These are phyloP conservation scores for Barnettozyma pratensis DNA, from an alignment of 805 yeast genomes.

Conservation along the genomic window DNA sequence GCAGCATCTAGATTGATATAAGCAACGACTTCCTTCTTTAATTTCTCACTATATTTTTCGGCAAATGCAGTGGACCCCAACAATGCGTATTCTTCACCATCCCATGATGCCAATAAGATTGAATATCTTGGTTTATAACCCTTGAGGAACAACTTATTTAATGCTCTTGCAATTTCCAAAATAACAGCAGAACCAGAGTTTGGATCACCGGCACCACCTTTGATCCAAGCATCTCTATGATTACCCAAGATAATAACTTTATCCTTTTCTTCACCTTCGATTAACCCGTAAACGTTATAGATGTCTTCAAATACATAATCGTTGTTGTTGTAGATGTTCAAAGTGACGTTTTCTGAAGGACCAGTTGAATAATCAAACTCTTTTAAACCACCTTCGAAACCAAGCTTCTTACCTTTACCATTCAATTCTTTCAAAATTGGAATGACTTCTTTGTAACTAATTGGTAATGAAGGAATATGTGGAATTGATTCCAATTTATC, in stretches of 20 bases:
- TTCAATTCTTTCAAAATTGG: constrained; percentile 57
- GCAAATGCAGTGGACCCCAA: constrained; percentile 77
- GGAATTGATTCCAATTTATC: constrained; percentile 51
- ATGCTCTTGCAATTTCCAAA: constrained; percentile 58
- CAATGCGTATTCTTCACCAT: constrained; percentile 74
- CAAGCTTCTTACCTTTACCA: constrained; percentile 50
- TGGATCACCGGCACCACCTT: constrained; percentile 78
- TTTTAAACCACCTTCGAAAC: constrained; percentile 43
- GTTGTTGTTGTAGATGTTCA: constrained; percentile 58
- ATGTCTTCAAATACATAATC: constrained; percentile 56
- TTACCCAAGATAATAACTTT: constrained; percentile 65
- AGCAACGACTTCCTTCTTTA: constrained; percentile 53
- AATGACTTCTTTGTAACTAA: constrained; percentile 54
- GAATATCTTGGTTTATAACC: constrained; percentile 70
- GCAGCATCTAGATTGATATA: constrained; percentile 69
- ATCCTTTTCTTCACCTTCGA: constrained; percentile 47
- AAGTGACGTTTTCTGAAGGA: constrained; percentile 35
- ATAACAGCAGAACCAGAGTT: constrained; percentile 66
- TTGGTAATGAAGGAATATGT: constrained; percentile 65
- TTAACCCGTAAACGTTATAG: constrained; percentile 56
- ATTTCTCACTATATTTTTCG: constrained; percentile 46
- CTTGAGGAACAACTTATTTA: constrained; percentile 41
- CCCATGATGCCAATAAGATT: constrained; percentile 72
- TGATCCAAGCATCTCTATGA: constrained; percentile 79
- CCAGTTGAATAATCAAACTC: constrained; percentile 48